These are phyloP conservation scores for Boletus smithii DNA, from an alignment of 1,284 basidiomycete species.

Conservation along the genomic window DNA sequence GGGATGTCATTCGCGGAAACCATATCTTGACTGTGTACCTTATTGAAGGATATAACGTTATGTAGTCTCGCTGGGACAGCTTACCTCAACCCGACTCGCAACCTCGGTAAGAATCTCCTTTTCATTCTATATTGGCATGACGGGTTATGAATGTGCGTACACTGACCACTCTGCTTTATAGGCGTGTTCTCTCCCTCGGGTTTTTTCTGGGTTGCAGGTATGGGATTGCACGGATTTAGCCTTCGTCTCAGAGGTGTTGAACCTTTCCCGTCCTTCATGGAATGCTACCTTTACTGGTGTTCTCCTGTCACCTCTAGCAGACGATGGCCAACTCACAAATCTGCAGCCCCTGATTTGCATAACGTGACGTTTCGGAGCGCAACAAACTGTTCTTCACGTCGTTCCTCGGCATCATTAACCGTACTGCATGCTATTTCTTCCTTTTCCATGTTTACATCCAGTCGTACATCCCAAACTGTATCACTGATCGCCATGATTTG, in stretches of 20 bases:
- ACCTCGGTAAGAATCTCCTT: conserved; percentile 15
- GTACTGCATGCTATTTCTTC: no score
- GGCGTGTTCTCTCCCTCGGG: conserved; percentile 56
- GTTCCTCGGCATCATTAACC: conserved; percentile 8
- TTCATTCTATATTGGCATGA: background rate
- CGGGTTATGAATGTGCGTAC: conserved; percentile 6
- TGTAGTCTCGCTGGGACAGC: background rate
- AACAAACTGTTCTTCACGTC: conserved; percentile 23
- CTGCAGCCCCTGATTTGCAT: conserved; percentile 52
- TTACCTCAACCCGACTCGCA: background rate
- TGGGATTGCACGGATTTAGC: conserved; percentile 50
- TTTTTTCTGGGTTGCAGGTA: conserved; percentile 59
- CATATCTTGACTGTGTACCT: background rate
- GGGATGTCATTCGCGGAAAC: background rate
- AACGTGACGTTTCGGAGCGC: conserved; percentile 37
- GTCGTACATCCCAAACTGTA: no score
- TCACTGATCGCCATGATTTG: no score
- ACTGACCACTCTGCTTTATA: conserved; percentile 19
- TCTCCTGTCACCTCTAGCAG: conserved; percentile 38
- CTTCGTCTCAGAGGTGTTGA: conserved; percentile 40
- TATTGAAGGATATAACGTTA: background rate
- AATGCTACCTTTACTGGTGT: conserved; percentile 44
- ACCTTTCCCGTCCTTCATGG: conserved; percentile 26
- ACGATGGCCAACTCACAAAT: conserved; percentile 33
- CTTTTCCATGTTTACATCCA: no score